Percentiles rank a stretch among this genome's conserved stretches.
These are phyloP conservation scores for Candida anglica DNA, from an alignment of 805 yeast species.

Conservation along the genomic window DNA sequence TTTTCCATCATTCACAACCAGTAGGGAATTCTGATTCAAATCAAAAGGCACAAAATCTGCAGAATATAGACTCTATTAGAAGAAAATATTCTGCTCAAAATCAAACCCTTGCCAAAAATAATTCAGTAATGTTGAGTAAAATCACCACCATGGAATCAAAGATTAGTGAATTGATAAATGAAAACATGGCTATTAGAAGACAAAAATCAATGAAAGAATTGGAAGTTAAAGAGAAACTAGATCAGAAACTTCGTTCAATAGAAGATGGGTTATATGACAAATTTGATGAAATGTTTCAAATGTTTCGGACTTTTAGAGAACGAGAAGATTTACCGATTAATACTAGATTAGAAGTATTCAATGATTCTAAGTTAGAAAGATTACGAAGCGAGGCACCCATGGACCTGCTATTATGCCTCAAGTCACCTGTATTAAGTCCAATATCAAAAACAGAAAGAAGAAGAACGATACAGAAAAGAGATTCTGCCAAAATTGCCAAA, in stretches of 20 bases:
- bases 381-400: no score
- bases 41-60: no score
- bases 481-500: background rate
- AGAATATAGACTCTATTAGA: slow-evolving; percentile 20
- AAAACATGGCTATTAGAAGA: slow-evolving; percentile 43
- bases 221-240: slow-evolving; percentile 28
- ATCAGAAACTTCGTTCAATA: slow-evolving; percentile 31
- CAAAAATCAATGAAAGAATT: slow-evolving; percentile 22
- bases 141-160: slow-evolving; percentile 51
- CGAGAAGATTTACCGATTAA: slow-evolving; percentile 34
- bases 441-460: background rate
- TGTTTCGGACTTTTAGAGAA: slow-evolving; percentile 37
- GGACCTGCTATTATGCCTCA: no score
- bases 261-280: slow-evolving; percentile 39
- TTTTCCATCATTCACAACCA: background rate
- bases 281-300: slow-evolving; percentile 42
- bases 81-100: slow-evolving; percentile 45
- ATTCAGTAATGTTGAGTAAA: slow-evolving; percentile 48
- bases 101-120: slow-evolving; percentile 55
- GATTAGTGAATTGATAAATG: slow-evolving; percentile 46
- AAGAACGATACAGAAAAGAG: background rate
- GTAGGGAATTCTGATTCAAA: no score
- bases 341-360: slow-evolving; percentile 11
- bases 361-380: no score
- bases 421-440: background rate